Conservation (phyloP, 2,329 filamentous ascomycete species). For the Colletotrichum tamarilloi region DNA sequence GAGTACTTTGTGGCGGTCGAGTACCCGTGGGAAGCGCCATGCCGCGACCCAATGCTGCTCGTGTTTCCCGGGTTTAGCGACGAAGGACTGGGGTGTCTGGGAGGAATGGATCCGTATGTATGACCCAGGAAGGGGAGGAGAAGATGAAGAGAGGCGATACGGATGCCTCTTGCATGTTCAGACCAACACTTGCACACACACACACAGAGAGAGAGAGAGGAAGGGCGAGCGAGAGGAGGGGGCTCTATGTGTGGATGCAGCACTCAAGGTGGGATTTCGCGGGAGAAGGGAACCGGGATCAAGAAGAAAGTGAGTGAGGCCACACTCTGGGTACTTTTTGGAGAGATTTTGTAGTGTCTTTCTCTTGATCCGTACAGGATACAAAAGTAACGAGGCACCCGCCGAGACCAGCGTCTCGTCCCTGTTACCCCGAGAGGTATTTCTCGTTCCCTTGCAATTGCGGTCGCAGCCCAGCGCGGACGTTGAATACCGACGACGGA, state of each 20-base stretch:
- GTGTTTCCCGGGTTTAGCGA: conserved; percentile 42
- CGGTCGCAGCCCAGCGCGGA: neutral
- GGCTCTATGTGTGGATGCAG: neutral
- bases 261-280: neutral
- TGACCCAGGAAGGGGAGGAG: neutral
- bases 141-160: neutral
- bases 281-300: neutral
- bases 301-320: neutral
- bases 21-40: conserved; percentile 42
- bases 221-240: neutral
- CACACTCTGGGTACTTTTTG: neutral
- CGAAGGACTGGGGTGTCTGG: conserved; percentile 16
- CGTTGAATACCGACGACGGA: neutral
- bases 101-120: neutral
- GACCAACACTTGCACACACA: neutral
- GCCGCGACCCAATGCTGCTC: conserved; percentile 40
- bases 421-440: conserved; percentile 12
- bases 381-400: conserved; percentile 34
- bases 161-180: neutral
- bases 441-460: conserved; percentile 25
- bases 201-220: neutral
- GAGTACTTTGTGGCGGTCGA: conserved; percentile 28
- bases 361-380: conserved; percentile 21
- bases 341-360: neutral
- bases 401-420: conserved; percentile 31